Evolutionary conservation across 2,329 filamentous ascomycete species (phyloP), one percentile per base, ranked within the genome.

Genomic region (Ophiobolus disseminans): DNA sequence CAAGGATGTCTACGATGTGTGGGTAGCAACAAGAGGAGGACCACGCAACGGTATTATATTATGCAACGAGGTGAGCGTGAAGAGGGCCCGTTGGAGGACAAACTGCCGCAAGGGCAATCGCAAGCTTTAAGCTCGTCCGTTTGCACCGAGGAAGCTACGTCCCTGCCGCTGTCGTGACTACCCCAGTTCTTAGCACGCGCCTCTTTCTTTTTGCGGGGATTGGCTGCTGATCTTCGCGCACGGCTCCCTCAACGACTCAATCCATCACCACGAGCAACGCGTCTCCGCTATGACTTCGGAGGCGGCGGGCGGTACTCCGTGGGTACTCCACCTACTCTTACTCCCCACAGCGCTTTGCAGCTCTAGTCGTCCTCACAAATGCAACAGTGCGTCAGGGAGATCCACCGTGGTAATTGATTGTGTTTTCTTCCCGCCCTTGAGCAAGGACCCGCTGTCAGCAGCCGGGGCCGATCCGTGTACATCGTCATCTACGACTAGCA

Each of bases 401-500:
- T 50, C 45, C 39, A 42, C 43, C 14, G 10, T 31, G 38, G 4
- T 22, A 2, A 26, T 42, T 25, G 43, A 39, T n/a, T n/a, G 28
- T 31, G 19, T 38, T 17, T 30, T 37, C 41, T 21, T 50, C 36
- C 48, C 47, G 44, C 40, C 48, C 46, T 62, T 39, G 48, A 44
- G 48, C 44, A 48, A 28, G 42, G 49, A 21, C 36, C 38, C 40
- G 35, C 31, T 22, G 4, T 38, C 25, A 40, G 17, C 17, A 22
- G 10, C 19, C 22, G 25, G 41, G 34, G 22, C 10, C 26, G 25
- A 23, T 28, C 21, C n/a, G 23, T 54, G 58, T 49, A 53, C 58
- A 68, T 66, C 62, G 54, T 69, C 66, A 66, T 70, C 49, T 62
- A 48, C n/a, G n/a, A n/a, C 44, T 51, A 53, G 45, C 40, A 26